A percentile compares a stretch with the other conserved stretches of the same genome.
Conservation (phyloP, 1,139 yeast genomes). For the Hemisphaericaspora subhashii region DNA sequence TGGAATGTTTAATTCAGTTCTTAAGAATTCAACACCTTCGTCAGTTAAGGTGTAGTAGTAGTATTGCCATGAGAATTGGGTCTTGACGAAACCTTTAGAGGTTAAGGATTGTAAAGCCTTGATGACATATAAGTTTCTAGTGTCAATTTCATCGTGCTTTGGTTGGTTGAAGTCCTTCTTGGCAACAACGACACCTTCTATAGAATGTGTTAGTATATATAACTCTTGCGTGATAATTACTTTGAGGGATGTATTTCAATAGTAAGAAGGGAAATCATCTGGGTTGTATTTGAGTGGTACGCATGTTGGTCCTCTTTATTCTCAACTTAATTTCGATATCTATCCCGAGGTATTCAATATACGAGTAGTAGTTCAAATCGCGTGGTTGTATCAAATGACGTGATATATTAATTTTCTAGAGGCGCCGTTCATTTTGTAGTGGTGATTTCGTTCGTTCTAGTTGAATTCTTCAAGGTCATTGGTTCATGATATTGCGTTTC, state of each 20-base stretch:
- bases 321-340: too few relatives aligned
- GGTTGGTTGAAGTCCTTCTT: slow-evolving; percentile 98
- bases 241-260: background rate
- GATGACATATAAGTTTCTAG: slow-evolving; percentile 97
- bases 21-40: slow-evolving; percentile 98
- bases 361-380: too few relatives aligned
- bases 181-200: slow-evolving; percentile 99
- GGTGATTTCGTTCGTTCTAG: too few relatives aligned
- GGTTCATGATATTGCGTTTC: too few relatives aligned
- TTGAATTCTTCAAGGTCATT: too few relatives aligned
- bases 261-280: too few relatives aligned
- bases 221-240: too few relatives aligned
- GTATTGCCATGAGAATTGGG: slow-evolving; percentile 99
- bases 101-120: slow-evolving; percentile 99
- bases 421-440: background rate
- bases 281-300: background rate
- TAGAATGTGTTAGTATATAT: slow-evolving; percentile 36
- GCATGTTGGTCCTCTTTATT: background rate
- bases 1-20: slow-evolving; percentile 98
- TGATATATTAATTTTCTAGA: background rate
- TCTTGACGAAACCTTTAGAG: slow-evolving; percentile 98
- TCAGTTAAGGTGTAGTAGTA: slow-evolving; percentile 99
- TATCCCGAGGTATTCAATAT: too few relatives aligned
- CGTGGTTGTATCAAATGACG: background rate
- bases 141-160: slow-evolving; percentile 96